Conservation (phyloP, 148 eudicot genomes). For the Diospyros kaki region DNA sequence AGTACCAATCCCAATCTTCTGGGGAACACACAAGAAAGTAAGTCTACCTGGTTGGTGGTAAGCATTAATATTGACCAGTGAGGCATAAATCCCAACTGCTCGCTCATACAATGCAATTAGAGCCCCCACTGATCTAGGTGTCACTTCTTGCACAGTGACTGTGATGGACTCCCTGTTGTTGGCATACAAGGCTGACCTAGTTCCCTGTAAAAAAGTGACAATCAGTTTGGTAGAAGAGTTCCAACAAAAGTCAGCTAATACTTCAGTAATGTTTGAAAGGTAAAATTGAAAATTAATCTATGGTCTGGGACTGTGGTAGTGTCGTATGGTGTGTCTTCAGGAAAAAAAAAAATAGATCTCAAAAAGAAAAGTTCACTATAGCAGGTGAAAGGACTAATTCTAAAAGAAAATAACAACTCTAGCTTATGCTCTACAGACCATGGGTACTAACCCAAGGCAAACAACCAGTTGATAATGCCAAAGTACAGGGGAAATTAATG, state of each 20-base stretch:
- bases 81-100: constrained; percentile 97
- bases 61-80: constrained; percentile 86
- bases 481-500: neutral
- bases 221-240: constrained; percentile 5
- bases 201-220: constrained; percentile 57
- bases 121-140: constrained; percentile 94
- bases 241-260: neutral
- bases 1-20: neutral
- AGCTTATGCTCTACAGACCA: neutral
- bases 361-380: no score
- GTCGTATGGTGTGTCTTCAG: no score
- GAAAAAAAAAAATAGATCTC: no score
- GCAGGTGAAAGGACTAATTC: no score
- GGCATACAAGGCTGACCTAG: constrained; percentile 92
- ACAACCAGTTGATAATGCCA: neutral
- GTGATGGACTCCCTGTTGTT: constrained; percentile 91
- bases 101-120: constrained; percentile 89
- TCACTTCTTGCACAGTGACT: constrained; percentile 95
- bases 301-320: no score
- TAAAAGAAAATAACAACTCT: neutral
- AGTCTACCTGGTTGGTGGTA: constrained; percentile 94
- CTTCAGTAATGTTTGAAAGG: no score
- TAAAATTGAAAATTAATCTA: no score
- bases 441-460: neutral
- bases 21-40: constrained; percentile 7